phyloP scores from a whole-genome alignment of 768 basidiomycete genomes.

The Pulveroboletus sp. region DNA sequence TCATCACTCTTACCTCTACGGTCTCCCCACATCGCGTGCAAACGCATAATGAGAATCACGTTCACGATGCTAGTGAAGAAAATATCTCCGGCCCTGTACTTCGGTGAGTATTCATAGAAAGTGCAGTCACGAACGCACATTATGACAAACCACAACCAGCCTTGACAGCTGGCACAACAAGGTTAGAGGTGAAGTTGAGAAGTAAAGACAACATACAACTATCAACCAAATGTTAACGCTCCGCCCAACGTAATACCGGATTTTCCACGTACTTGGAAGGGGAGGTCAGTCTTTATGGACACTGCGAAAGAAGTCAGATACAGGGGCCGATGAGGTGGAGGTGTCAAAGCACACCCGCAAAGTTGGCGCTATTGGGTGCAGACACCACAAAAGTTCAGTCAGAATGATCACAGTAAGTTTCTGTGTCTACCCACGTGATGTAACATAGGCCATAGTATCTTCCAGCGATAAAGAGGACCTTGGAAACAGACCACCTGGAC shows the following conservation, averaged over 20 bases:
- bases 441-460: slow-evolving; percentile 2
- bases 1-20: neutral
- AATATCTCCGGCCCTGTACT: neutral
- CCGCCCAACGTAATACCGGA: neutral
- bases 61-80: slow-evolving; percentile 4
- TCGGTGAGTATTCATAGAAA: neutral
- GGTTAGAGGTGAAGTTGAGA: neutral
- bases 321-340: neutral
- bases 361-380: neutral
- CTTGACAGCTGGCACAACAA: neutral
- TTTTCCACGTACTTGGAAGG: neutral
- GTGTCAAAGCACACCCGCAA: neutral
- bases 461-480: neutral
- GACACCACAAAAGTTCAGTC: neutral
- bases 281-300: neutral
- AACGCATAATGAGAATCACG: slow-evolving; percentile 1
- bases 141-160: neutral
- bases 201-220: slow-evolving; percentile 3
- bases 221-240: neutral
- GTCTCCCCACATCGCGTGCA: slow-evolving; percentile 1
- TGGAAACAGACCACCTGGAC: neutral
- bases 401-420: neutral
- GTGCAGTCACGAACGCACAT: neutral
- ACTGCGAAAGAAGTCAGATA: neutral
- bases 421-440: neutral